Percentiles rank a stretch among this genome's conserved stretches.
Evolutionary conservation across 306 rosid genomes (phyloP).

Genomic region (Abrus pulchellus): DNA sequence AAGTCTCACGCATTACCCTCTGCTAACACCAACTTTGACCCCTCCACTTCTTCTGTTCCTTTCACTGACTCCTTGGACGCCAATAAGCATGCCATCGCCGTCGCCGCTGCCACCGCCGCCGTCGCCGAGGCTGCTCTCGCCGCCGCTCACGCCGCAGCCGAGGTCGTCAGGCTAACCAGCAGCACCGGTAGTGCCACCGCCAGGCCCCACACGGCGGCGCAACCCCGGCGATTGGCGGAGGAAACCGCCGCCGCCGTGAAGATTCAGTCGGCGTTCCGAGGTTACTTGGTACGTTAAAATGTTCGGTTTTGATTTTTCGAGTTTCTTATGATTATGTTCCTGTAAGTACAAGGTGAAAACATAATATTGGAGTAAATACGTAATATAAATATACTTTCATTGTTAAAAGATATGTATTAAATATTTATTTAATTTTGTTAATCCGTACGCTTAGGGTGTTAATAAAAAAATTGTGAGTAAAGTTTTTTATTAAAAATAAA

Average conservation of each 20-base stretch:
- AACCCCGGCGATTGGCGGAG: slow-evolving; percentile 43
- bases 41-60: slow-evolving; percentile 25
- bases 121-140: slow-evolving; percentile 95
- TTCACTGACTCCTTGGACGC: slow-evolving; percentile 59
- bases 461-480: too few species aligned
- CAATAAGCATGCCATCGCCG: slow-evolving; percentile 89
- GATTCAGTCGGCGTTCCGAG: slow-evolving; percentile 85
- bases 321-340: background rate
- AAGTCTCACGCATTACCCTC: slow-evolving; percentile 23
- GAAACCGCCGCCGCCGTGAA: slow-evolving; percentile 61
- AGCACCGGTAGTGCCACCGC: background rate
- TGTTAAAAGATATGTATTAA: too few species aligned
- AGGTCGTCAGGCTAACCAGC: slow-evolving; percentile 75
- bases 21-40: slow-evolving; percentile 32
- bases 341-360: background rate
- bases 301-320: background rate
- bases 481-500: too few species aligned
- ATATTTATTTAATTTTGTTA: too few species aligned
- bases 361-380: too few species aligned
- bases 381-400: too few species aligned
- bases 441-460: too few species aligned
- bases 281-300: slow-evolving; percentile 71
- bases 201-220: slow-evolving; percentile 6
- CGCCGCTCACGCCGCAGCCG: slow-evolving; percentile 95
- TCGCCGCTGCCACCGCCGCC: slow-evolving; percentile 91